Base-by-base conservation (phyloP, 2,329 filamentous ascomycete species). In the Fusarium succisae region DNA sequence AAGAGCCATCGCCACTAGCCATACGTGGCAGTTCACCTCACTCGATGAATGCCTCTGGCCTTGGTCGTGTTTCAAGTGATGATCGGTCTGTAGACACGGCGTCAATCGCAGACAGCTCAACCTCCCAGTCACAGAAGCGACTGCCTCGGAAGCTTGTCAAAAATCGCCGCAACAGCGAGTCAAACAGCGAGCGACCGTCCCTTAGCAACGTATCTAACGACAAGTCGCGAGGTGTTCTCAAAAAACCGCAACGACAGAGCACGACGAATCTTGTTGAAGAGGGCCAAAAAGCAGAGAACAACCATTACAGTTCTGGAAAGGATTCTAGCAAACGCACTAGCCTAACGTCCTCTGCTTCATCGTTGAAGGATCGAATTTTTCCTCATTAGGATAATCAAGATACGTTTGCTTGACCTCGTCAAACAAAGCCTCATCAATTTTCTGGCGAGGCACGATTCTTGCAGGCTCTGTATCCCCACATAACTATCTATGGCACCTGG, bases 71-170 rank as follows among this genome's bases (percentile, higher is more conserved):
- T 15, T 82, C 82, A 20, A 84, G 81, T 64, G 82, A 83, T 54
- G 81, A 79, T 39, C 77, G 77, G 28, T 77, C 77, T 14, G 73
- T 77, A 13, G 82, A 84, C 32, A 71, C 71, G 22, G 76, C 69
- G 6, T 80, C 79, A 5, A 38, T 69, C n/a, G 70, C 78, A 15
- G 73, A 76, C 56, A 76, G 76, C 53, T 63, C 70, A 24, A 67
- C 66, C 18, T 67, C 74, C 28, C 72, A 76, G 13, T 71, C 73
- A 35, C 79, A 79, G 24, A 85, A 82, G 68, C 79, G 82, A n/a
- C 79, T 80, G 53, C 82, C 81, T 41, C 82, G 81, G 58, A 86
- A 86, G 73, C 78, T 86, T 39, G 83, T 80, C 26, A 87, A 87
- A 77, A 80, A 72, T 58, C 82, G 83, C 32, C 80, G 79, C 32